Conservation (phyloP, 495 filamentous ascomycete genomes). For the Neurospora sp. region DNA sequence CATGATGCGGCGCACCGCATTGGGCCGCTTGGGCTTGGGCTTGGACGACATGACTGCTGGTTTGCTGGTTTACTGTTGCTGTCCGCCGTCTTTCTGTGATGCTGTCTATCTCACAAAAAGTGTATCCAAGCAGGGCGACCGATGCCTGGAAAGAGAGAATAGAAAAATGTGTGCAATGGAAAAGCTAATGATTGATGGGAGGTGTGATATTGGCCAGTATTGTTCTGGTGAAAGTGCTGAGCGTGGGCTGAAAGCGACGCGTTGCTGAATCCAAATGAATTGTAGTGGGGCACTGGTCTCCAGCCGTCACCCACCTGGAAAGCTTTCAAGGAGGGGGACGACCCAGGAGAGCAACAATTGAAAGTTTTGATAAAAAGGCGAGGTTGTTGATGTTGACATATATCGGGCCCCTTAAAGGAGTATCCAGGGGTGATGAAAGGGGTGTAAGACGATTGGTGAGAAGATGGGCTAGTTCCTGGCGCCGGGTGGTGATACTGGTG, state of each 20-base stretch:
- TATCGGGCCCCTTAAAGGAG: neutral
- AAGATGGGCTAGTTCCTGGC: conserved; percentile 1
- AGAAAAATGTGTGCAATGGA: neutral
- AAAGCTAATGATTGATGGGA: neutral
- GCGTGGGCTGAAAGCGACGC: neutral
- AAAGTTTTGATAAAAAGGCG: neutral
- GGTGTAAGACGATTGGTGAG: conserved; percentile 25
- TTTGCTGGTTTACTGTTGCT: neutral
- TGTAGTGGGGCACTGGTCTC: neutral
- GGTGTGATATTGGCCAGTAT: neutral
- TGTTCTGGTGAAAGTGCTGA: neutral
- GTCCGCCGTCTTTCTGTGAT: neutral
- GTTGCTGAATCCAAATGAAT: neutral
- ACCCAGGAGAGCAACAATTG: neutral
- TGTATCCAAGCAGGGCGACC: neutral
- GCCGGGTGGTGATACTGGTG: conserved; percentile 20
- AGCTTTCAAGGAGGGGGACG: neutral
- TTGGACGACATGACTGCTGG: conserved; percentile 8
- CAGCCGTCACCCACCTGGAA: neutral
- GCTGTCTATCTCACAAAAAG: neutral
- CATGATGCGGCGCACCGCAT: conserved; percentile 22
- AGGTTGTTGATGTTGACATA: neutral
- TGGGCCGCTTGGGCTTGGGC: conserved; percentile 16
- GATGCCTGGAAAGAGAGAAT: neutral
- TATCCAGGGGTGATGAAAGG: neutral